Evolutionary conservation across 2,329 filamentous ascomycete species (phyloP).

Genomic region (Sporothrix pallida): DNA sequence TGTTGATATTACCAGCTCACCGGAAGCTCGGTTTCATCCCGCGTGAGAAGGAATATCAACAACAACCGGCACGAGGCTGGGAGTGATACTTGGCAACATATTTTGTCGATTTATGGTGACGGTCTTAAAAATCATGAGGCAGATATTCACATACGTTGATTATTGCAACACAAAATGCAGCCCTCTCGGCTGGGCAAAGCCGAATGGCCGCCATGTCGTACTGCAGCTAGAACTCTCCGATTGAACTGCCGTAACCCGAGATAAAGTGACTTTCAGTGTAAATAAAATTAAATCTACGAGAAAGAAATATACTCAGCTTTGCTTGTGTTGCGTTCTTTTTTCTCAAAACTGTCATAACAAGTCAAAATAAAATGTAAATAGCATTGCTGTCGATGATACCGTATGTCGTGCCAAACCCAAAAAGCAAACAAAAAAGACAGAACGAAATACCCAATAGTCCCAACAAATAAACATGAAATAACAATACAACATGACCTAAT

Average conservation of each 20-base stretch:
- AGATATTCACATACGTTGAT: neutral
- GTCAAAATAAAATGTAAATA: neutral
- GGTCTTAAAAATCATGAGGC: neutral
- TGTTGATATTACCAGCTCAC: neutral
- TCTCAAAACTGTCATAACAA: neutral
- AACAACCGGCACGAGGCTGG: neutral
- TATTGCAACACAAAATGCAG: neutral
- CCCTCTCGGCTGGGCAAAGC: neutral
- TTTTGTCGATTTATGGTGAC: neutral
- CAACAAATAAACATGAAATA: slow-evolving; percentile 16
- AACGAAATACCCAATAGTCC: neutral
- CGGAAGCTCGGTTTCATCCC: neutral
- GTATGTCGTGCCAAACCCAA: neutral
- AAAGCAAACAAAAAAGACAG: neutral
- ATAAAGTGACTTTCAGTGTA: neutral
- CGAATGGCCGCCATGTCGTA: neutral
- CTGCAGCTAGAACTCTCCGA: slow-evolving; percentile 18
- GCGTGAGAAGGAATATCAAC: neutral
- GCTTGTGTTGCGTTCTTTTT: neutral
- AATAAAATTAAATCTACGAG: no score
- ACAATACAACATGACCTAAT: neutral
- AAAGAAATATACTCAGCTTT: no score
- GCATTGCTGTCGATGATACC: slow-evolving; percentile 4
- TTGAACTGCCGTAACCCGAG: neutral
- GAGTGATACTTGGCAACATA: neutral